Base-by-base conservation (phyloP, 495 filamentous ascomycete genomes). In the Trichoderma gamsii region DNA sequence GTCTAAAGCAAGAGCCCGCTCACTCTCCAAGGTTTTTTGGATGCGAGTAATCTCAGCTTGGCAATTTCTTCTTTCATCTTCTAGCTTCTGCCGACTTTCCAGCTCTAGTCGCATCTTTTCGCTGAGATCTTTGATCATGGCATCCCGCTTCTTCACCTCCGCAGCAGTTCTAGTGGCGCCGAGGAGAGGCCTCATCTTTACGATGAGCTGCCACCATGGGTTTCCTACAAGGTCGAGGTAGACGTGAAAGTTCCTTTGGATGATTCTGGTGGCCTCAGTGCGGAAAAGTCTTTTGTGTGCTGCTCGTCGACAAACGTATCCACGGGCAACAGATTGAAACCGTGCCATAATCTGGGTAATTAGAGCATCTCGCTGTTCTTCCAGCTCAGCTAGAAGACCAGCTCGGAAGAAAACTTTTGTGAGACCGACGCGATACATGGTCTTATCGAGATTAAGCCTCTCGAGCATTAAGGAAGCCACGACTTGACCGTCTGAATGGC, bases 361-460 rank as follows among this genome's bases (percentile, higher is more conserved):
- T 44, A 99, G 82, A 16, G 91, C 82, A 74, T 98, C 96, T 63
- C 96, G 88, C 71, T 92, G 89, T 77, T 98, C 96, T 84, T 99
- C 96, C 41, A 99, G 83, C 72, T 98, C 96, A 29, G 96, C 96
- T 27, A 99, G 85, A 7, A 99, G 95, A 66, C 96, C 96, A 63
- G 96, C 93, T 67, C 95, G 83, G 83, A 99, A 99, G 80, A 99
- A 99, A 9, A 99, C 94, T 73, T 99, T 99, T 27, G 96, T 97
- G 43, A 97, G 79, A 63, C 96, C 96, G 69, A 99, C 92, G 29
- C 96, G 90, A 77, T 95, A 99, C 59, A 96, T 86, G 3, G 91
- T 82, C 68, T 80, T 85, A 74, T 99, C 95, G 72, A 98, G 83
- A 21, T 86, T 87, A 5, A 99, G 85, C 77, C 91, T 93, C 65